These are phyloP conservation scores for Ceratocystis lukuohia DNA, from an alignment of 2,329 filamentous ascomycete genomes.

Conservation along the genomic window DNA sequence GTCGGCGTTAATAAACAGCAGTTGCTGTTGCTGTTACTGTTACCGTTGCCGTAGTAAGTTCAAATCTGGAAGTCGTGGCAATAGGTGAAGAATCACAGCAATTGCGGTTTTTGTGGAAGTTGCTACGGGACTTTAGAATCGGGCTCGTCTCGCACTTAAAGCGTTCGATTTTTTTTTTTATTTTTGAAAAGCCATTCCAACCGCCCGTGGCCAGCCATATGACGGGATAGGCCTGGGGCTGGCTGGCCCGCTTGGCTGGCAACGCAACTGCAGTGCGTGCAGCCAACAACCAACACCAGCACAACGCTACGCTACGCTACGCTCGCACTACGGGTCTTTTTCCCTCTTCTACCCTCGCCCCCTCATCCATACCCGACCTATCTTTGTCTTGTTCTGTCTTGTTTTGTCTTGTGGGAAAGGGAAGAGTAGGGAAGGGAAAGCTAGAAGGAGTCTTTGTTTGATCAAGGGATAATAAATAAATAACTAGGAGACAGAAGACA, in stretches of 20 bases:
- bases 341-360: not conserved
- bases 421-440: not conserved
- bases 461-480: not conserved
- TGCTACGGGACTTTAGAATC: not conserved
- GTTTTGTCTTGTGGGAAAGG: not conserved
- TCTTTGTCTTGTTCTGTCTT: not conserved
- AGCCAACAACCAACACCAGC: not conserved
- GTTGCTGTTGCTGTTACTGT: not conserved
- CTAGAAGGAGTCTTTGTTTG: not conserved
- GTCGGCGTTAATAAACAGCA: not conserved
- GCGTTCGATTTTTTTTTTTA: not conserved
- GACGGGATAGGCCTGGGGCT: not conserved
- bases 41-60: not conserved
- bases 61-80: not conserved
- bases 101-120: not conserved
- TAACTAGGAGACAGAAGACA: not conserved
- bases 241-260: not conserved
- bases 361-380: too few species aligned
- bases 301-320: not conserved
- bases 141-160: not conserved
- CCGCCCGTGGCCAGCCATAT: too few species aligned
- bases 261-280: not conserved
- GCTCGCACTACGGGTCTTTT: not conserved
- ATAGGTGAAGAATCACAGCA: not conserved
- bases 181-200: too few species aligned